A percentile compares a stretch with the other conserved stretches of the same genome.
Conservation (phyloP, 1,284 basidiomycete species). For the Ustilago trichophora region DNA sequence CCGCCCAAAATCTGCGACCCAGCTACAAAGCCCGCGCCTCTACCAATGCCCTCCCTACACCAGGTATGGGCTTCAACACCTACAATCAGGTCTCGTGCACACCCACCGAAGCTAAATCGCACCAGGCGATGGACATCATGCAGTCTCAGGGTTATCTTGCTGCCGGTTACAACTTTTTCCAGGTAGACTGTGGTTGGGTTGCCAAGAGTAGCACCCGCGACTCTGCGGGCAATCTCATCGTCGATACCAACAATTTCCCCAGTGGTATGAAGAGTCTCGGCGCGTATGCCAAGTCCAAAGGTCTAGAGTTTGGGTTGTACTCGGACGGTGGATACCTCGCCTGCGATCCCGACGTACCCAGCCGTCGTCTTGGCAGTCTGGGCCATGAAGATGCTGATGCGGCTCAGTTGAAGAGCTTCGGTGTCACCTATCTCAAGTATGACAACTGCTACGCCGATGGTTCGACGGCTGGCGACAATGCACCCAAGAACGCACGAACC, state of each 20-base stretch:
- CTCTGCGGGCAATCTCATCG: slow-evolving; percentile 67
- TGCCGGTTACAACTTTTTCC: slow-evolving; percentile 47
- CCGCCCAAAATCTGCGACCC: background rate
- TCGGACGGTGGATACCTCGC: slow-evolving; percentile 69
- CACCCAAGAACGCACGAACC: slow-evolving; percentile 29
- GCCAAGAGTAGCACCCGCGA: slow-evolving; percentile 65
- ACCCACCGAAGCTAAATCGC: slow-evolving; percentile 55
- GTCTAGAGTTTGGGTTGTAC: slow-evolving; percentile 71
- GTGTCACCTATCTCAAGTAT: slow-evolving; percentile 68
- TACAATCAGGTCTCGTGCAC: slow-evolving; percentile 65
- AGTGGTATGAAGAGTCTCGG: slow-evolving; percentile 69
- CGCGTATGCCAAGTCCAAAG: slow-evolving; percentile 68
- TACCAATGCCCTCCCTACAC: slow-evolving; percentile 11
- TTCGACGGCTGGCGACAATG: slow-evolving; percentile 19
- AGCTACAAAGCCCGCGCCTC: background rate
- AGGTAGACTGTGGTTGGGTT: slow-evolving; percentile 67
- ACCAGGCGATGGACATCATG: slow-evolving; percentile 62
- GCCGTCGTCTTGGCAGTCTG: slow-evolving; percentile 69
- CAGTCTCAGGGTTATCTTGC: slow-evolving; percentile 60
- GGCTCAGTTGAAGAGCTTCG: slow-evolving; percentile 69
- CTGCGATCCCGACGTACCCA: slow-evolving; percentile 48
- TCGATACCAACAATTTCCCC: slow-evolving; percentile 69
- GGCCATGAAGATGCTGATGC: slow-evolving; percentile 71
- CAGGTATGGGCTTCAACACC: slow-evolving; percentile 58
- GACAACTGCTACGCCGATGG: slow-evolving; percentile 68